These are phyloP conservation scores for Borovskyia barvae DNA, from an alignment of 208 protist species.

Conservation along the genomic window DNA sequence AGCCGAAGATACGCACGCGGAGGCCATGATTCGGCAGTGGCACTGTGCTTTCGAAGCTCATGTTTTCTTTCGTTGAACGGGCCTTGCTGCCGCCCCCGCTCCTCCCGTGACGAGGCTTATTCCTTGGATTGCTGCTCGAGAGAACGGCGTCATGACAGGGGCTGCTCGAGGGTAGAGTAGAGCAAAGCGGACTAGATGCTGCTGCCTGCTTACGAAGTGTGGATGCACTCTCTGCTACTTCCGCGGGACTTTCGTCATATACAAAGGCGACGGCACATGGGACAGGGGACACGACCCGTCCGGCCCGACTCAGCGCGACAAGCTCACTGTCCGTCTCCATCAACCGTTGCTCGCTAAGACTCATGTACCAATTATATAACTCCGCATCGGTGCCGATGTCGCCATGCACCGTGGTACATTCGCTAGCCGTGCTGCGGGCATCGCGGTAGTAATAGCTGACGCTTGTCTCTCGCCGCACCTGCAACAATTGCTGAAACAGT, in stretches of 20 bases:
- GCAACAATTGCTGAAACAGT: conserved; percentile 54
- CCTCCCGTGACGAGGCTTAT: not conserved
- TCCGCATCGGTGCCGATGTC: conserved; percentile 33
- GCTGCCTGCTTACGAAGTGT: not conserved
- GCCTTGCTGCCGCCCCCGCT: conserved; percentile 4
- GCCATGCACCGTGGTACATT: conserved; percentile 23
- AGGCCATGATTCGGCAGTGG: conserved; percentile 36
- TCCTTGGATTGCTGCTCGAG: too few relatives aligned
- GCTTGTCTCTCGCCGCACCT: conserved; percentile 36
- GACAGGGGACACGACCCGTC: conserved; percentile 51
- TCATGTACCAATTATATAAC: conserved; percentile 65
- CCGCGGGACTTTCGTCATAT: conserved; percentile 21
- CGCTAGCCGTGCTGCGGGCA: conserved; percentile 19
- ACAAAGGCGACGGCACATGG: conserved; percentile 66
- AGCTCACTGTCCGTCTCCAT: conserved; percentile 67
- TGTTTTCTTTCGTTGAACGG: conserved; percentile 5
- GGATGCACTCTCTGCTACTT: not conserved
- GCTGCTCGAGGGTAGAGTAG: too few relatives aligned
- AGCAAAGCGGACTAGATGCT: too few relatives aligned
- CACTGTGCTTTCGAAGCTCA: conserved; percentile 43
- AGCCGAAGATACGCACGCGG: conserved; percentile 53
- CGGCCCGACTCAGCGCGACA: conserved; percentile 38
- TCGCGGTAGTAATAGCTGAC: conserved; percentile 49
- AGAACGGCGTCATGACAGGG: too few relatives aligned
- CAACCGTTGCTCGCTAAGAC: conserved; percentile 48